A percentile compares a stretch with the other conserved stretches of the same genome.
Conservation (phyloP, 352 stramenopile genomes). For the Elongisporangium prolatum region DNA sequence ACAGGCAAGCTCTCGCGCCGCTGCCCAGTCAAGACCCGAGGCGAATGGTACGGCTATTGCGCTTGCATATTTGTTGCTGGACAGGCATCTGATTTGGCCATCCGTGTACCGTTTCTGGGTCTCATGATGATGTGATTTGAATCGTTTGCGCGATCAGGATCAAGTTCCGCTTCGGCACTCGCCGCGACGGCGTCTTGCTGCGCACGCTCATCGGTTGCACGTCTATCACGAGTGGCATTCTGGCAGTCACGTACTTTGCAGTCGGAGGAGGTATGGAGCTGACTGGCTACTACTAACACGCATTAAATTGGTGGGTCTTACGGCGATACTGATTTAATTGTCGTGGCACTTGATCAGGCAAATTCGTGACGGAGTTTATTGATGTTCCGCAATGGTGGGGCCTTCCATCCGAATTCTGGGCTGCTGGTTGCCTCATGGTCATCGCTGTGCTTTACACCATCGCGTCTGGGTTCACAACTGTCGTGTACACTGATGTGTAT, state of each 20-base stretch:
- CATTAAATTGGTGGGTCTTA: background rate
- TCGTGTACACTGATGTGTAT: constrained; percentile 82
- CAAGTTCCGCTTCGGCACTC: constrained; percentile 71
- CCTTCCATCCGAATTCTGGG: constrained; percentile 69
- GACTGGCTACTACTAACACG: background rate
- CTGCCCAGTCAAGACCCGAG: constrained; percentile 72
- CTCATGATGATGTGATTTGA: constrained; percentile 4
- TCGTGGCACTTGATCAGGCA: constrained; percentile 38
- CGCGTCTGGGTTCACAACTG: constrained; percentile 61
- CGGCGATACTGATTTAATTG: background rate
- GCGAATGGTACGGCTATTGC: constrained; percentile 47
- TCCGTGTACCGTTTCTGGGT: background rate
- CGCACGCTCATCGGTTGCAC: constrained; percentile 67
- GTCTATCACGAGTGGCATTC: constrained; percentile 55
- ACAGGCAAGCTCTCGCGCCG: constrained; percentile 72
- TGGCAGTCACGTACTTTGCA: constrained; percentile 74
- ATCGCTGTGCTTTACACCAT: constrained; percentile 71
- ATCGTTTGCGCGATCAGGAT: constrained; percentile 33
- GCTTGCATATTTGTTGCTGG: too few species aligned
- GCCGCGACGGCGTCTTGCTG: constrained; percentile 43
- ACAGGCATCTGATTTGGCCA: background rate
- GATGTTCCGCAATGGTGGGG: constrained; percentile 45
- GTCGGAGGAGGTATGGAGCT: constrained; percentile 42
- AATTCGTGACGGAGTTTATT: constrained; percentile 80
- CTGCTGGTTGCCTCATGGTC: constrained; percentile 54